Evolutionary conservation across 768 basidiomycete genomes (phyloP).

Genomic region (Sistotremastrum suecicum): DNA sequence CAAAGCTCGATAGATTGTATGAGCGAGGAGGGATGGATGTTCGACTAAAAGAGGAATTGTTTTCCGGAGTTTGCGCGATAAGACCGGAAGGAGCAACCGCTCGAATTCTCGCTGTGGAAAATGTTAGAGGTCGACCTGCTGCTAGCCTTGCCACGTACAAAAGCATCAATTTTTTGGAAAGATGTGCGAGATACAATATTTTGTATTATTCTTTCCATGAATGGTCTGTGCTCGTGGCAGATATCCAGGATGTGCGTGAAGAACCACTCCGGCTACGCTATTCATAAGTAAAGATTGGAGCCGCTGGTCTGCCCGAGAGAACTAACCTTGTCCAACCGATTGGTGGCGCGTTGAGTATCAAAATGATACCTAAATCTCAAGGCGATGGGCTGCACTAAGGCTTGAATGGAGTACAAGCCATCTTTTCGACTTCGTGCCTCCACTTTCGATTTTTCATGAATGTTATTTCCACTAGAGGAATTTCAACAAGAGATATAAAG

Average conservation of each 20-base stretch:
- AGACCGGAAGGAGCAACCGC: constrained; percentile 58
- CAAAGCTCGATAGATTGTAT: constrained; percentile 88
- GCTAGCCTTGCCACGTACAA: constrained; percentile 32
- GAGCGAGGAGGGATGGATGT: constrained; percentile 78
- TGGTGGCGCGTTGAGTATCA: constrained; percentile 74
- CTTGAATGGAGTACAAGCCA: constrained; percentile 72
- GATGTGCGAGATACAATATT: constrained; percentile 49
- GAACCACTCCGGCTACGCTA: constrained; percentile 84
- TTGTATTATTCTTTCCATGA: constrained; percentile 69
- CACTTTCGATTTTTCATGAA: constrained; percentile 14
- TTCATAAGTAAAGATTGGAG: background rate
- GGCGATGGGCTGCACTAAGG: constrained; percentile 69
- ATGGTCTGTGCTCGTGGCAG: constrained; percentile 68
- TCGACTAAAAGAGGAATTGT: constrained; percentile 61
- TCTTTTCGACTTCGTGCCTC: constrained; percentile 23
- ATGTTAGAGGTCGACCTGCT: constrained; percentile 1
- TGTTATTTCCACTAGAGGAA: constrained; percentile 33
- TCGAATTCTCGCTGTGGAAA: constrained; percentile 65
- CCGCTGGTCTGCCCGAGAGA: background rate
- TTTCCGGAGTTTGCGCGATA: constrained; percentile 60
- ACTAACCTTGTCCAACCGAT: constrained; percentile 78
- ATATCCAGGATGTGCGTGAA: constrained; percentile 85
- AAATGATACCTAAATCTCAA: constrained; percentile 94
- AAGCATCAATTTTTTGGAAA: constrained; percentile 52
- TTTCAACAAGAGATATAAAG: constrained; percentile 2